Conservation (phyloP, 345 rosid genomes). For the Iberis pinnata region DNA sequence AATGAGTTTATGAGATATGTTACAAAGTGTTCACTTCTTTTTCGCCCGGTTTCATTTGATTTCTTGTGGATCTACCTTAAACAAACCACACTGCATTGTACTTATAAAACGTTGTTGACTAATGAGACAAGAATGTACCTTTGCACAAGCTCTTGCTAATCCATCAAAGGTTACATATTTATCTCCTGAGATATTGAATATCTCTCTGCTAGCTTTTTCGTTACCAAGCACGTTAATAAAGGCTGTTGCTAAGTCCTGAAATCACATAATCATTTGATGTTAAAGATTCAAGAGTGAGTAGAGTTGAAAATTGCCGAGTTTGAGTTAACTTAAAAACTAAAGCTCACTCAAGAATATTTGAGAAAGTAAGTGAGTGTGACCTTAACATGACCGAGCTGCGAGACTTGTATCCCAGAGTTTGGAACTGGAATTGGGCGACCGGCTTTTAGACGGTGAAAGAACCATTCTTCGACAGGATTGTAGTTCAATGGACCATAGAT, state of each 20-base stretch:
- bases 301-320: too few species aligned
- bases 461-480: constrained; percentile 98
- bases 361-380: constrained; percentile 34
- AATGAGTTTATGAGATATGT: too few species aligned
- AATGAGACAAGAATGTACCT: constrained; percentile 43
- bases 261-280: constrained; percentile 14
- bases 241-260: constrained; percentile 83
- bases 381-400: constrained; percentile 96
- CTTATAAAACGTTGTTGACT: neutral
- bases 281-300: neutral
- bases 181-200: constrained; percentile 89
- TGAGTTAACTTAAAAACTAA: neutral
- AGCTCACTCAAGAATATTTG: neutral
- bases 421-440: constrained; percentile 94
- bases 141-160: constrained; percentile 88
- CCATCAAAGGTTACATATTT: constrained; percentile 88
- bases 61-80: neutral
- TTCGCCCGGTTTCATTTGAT: too few species aligned
- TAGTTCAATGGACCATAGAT: constrained; percentile 95
- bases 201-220: constrained; percentile 76
- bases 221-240: constrained; percentile 72
- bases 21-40: too few species aligned
- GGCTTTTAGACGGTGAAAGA: constrained; percentile 88
- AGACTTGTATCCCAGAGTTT: constrained; percentile 68
- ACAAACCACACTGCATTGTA: neutral